Evolutionary conservation across 306 rosid genomes (phyloP).

Genomic region (Casuarina glauca): DNA sequence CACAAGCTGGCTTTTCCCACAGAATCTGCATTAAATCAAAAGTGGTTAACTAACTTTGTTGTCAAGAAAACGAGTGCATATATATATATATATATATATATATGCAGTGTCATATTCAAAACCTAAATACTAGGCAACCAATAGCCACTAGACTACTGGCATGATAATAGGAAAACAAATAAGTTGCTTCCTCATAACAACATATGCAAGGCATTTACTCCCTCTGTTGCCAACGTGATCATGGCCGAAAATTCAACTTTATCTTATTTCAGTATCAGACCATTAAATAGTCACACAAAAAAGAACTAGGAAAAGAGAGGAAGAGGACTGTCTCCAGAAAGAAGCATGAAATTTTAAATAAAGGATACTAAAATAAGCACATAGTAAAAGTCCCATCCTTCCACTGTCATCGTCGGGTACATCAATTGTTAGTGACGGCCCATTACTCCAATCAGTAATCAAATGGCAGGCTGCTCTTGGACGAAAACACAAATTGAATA

Average conservation of each 20-base stretch:
- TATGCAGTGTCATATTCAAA: no score
- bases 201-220: background rate
- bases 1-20: slow-evolving; percentile 14
- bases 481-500: no score
- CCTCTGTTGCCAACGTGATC: background rate
- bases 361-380: background rate
- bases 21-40: no score
- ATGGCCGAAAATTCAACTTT: background rate
- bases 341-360: background rate
- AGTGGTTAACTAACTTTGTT: no score
- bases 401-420: no score
- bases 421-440: no score
- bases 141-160: background rate
- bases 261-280: background rate
- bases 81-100: no score
- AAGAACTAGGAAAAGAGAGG: background rate
- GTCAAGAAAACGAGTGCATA: no score
- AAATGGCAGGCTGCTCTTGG: no score
- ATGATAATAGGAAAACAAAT: background rate
- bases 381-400: no score
- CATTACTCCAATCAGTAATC: no score
- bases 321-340: background rate
- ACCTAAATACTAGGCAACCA: background rate
- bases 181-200: no score
- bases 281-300: background rate